Conservation (phyloP, 2,329 filamentous ascomycete genomes). For the Sporothrix mexicana region DNA sequence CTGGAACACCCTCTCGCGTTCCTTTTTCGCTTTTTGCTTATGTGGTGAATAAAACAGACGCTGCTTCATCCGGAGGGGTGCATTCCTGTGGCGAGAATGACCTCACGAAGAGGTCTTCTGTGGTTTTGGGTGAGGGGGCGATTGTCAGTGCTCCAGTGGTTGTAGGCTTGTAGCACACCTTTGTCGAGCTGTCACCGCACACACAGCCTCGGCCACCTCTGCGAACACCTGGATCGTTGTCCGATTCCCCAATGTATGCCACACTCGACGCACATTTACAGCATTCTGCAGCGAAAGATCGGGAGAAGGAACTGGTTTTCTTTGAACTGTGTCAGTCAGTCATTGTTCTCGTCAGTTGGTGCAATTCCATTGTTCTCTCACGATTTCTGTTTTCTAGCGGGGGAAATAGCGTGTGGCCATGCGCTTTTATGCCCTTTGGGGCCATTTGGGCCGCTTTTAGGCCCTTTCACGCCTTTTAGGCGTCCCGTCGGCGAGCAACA, state of each 20-base stretch:
- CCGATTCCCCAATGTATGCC: constrained; percentile 10
- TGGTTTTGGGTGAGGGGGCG: neutral
- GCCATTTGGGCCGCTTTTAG: neutral
- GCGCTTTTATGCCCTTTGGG: neutral
- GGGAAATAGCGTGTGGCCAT: neutral
- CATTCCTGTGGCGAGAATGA: constrained; percentile 17
- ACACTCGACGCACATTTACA: neutral
- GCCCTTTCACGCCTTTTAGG: no score
- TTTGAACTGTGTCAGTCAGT: neutral
- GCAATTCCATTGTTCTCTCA: neutral
- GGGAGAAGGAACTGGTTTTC: neutral
- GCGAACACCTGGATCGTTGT: neutral
- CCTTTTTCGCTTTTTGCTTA: neutral
- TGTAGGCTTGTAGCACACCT: neutral
- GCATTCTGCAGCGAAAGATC: neutral
- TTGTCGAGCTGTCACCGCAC: neutral
- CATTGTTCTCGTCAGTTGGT: no score
- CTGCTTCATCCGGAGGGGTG: neutral
- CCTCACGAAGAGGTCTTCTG: neutral
- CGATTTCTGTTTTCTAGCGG: constrained; percentile 1
- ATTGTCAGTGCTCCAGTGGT: neutral
- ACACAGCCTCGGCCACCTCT: neutral
- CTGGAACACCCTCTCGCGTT: neutral
- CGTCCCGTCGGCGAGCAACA: neutral
- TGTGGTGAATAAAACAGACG: neutral